phyloP scores from a whole-genome alignment of 441 rosid genomes.

The Populus hybrid region DNA sequence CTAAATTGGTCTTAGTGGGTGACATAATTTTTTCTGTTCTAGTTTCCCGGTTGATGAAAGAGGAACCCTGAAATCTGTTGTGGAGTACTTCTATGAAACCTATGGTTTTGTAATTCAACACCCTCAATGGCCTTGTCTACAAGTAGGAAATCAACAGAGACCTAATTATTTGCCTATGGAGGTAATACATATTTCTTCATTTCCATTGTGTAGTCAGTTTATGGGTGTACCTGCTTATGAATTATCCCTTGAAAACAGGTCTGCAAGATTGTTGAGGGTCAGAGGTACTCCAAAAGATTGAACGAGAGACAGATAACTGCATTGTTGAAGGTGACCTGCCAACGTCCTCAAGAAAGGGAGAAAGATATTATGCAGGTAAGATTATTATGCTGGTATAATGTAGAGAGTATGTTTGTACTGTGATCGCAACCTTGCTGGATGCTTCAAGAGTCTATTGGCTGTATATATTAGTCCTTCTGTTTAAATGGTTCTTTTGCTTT shows the following conservation, averaged over 20 bases:
- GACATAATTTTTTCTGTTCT: background rate
- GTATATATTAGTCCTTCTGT: background rate
- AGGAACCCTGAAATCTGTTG: conserved; percentile 88
- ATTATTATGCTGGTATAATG: too few species aligned
- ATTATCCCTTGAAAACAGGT: conserved; percentile 36
- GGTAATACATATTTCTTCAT: background rate
- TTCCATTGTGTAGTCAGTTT: background rate
- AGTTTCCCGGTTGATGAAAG: conserved; percentile 95
- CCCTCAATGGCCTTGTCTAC: conserved; percentile 84
- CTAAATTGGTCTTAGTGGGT: background rate
- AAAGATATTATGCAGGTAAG: conserved; percentile 53
- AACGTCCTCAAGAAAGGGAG: conserved; percentile 75
- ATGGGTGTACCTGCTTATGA: background rate
- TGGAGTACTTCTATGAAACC: conserved; percentile 78
- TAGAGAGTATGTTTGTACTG: background rate
- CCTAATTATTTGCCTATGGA: conserved; percentile 98
- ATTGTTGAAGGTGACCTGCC: conserved; percentile 71
- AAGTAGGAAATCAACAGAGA: conserved; percentile 89
- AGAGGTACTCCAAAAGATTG: conserved; percentile 67
- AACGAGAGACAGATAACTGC: conserved; percentile 77
- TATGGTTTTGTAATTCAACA: conserved; percentile 77
- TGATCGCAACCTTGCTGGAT: background rate
- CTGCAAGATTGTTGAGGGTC: conserved; percentile 86
- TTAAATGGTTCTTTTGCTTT: background rate
- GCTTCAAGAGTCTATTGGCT: background rate